Conservation (phyloP, 2,329 filamentous ascomycete species). For the Arthrobotrys sinensis region DNA sequence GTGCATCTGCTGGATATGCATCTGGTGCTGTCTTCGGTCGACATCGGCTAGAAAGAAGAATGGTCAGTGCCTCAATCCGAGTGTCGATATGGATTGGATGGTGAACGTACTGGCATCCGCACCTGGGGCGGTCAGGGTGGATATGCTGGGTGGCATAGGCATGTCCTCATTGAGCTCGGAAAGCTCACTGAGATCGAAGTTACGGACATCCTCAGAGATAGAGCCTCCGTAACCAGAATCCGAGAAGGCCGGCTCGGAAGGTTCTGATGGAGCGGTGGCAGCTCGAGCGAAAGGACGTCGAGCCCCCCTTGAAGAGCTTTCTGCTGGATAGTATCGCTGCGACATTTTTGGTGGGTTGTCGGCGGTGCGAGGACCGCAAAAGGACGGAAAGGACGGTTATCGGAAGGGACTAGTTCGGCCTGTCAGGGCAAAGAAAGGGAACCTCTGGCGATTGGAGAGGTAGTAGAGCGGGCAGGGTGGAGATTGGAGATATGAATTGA, state of each 20-base stretch:
- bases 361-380: slow-evolving; percentile 57
- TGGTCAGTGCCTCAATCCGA: slow-evolving; percentile 67
- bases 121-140: slow-evolving; percentile 40
- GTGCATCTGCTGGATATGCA: slow-evolving; percentile 91
- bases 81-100: background rate
- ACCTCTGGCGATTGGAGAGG: slow-evolving; percentile 49
- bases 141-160: slow-evolving; percentile 58
- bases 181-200: slow-evolving; percentile 63
- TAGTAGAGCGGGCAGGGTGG: slow-evolving; percentile 9
- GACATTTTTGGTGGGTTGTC: slow-evolving; percentile 53
- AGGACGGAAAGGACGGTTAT: slow-evolving; percentile 41
- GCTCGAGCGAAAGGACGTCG: slow-evolving; percentile 54
- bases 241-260: slow-evolving; percentile 50
- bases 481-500: background rate
- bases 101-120: slow-evolving; percentile 49
- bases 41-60: slow-evolving; percentile 70
- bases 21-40: slow-evolving; percentile 79
- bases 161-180: slow-evolving; percentile 64
- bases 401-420: slow-evolving; percentile 32
- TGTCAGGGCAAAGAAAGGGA: slow-evolving; percentile 16
- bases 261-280: slow-evolving; percentile 25
- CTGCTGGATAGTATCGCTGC: slow-evolving; percentile 60
- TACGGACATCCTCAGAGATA: slow-evolving; percentile 75
- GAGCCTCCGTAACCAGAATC: slow-evolving; percentile 96
- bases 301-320: slow-evolving; percentile 60